phyloP scores from a whole-genome alignment of 176 grass and related monocot species.

The Miscanthus lutarioriparius region DNA sequence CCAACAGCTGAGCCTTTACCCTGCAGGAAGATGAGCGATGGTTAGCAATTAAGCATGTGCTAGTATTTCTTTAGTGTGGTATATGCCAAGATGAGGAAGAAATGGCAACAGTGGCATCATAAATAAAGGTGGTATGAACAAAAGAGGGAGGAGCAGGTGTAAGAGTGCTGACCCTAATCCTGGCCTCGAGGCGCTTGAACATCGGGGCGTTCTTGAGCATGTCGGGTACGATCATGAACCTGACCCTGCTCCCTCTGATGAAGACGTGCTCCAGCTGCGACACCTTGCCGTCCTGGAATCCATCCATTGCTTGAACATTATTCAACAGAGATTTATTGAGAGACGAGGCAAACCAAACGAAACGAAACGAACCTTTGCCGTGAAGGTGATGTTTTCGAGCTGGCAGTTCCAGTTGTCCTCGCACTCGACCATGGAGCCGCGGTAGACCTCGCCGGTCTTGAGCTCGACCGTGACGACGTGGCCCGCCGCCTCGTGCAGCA shows the following conservation, averaged over 20 bases:
- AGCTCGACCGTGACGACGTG: slow-evolving; percentile 94
- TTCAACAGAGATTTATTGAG: not conserved
- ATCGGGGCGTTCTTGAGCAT: slow-evolving; percentile 82
- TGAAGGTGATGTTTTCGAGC: slow-evolving; percentile 49
- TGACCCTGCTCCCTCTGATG: slow-evolving; percentile 66
- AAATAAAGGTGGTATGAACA: not conserved
- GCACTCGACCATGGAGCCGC: slow-evolving; percentile 65
- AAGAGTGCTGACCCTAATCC: slow-evolving; percentile 13
- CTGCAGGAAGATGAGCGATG: slow-evolving; percentile 1
- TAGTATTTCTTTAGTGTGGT: not conserved
- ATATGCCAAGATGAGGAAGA: not conserved
- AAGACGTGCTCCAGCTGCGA: slow-evolving; percentile 69
- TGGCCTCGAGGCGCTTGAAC: slow-evolving; percentile 54
- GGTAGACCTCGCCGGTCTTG: slow-evolving; percentile 70
- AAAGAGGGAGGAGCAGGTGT: not conserved
- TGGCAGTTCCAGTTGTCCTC: slow-evolving; percentile 71
- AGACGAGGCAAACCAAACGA: not conserved
- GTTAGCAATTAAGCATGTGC: not conserved
- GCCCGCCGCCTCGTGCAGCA: slow-evolving; percentile 90
- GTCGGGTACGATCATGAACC: slow-evolving; percentile 78
- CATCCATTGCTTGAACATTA: not conserved
- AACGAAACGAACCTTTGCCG: slow-evolving; percentile 28
- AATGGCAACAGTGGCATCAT: not conserved
- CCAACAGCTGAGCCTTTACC: slow-evolving; percentile 68
- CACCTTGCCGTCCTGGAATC: slow-evolving; percentile 56